Base-by-base conservation (phyloP, 1,284 basidiomycete species). In the Apiotrichum gracile region DNA sequence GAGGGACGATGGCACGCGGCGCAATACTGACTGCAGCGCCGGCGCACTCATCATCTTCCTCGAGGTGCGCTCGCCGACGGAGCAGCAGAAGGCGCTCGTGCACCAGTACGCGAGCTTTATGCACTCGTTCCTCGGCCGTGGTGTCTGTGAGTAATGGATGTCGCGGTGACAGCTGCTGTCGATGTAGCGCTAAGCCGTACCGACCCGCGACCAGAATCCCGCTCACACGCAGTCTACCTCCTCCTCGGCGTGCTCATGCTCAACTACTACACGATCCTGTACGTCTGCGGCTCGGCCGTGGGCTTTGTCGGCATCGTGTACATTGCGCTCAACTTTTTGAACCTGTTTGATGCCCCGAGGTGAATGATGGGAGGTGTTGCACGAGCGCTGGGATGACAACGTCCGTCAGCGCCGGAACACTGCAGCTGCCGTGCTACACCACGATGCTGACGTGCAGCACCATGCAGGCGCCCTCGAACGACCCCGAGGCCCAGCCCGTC, bases 51-150 rank as follows among this genome's bases (percentile, higher is more conserved):
- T 64, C 44, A 62, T 75, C 47, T 65, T 61, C 47, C 69, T 75
- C 48, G 75, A 76, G 49, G 38, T 74, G 13, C 63, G 66, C 26
- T 40, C 66, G 8, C 69, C 69, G 0, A 72, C 68, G 4, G 70
- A 72, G 50, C 65, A 72, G 47, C 72, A 75, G 24, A 70, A 71
- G 53, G 57, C 57, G 14, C 50, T 73, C n/a, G 58, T 76, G 5
- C 64, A 73, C 55, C 61, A 63, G 37, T 76, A 75, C 62, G 75
- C 75, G 25, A 69, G 67, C 47, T 76, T 76, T 56, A 68, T 76
- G 68, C 73, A 75, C 57, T 70, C 67, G 8, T 76, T 75, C 58
- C 50, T 71, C 29, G 75, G 75, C 14, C 67, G 75, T 41, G 75
- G 75, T 44, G 72, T 74, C 40, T 73, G 74, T 76, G 57, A 72